Base-by-base conservation (phyloP, 2,329 filamentous ascomycete species). In the Dactylellina leptospora region DNA sequence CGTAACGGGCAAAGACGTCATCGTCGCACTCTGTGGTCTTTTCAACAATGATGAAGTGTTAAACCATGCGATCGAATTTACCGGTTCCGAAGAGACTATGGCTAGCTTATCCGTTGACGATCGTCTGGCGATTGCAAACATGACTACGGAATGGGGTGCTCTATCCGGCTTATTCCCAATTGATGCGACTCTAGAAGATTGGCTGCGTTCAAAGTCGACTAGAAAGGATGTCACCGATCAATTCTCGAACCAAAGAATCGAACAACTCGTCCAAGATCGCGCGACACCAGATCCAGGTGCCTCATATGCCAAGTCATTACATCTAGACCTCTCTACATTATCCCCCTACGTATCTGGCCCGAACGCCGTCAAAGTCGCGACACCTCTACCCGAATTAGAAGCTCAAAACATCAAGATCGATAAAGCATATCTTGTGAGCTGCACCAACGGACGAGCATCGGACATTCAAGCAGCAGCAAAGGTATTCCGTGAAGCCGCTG, bases 171-270 rank as follows among this genome's bases (percentile, higher is more conserved):
- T 91, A 0, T 97, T 96, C 80, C 93, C 93, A 0, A 89, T 96
- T 53, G 93, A 97, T 78, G 78, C 13, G 36, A 40, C 11, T 5
- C 36, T 40, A 11, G 10, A n/a, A 11, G 13, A 11, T 16, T 40
- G 36, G 36, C 18, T n/a, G 4, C 36, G 36, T 16, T 11, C 4
- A 4, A 40, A 40, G 11, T 11, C 36, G 4, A n/a, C 36, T n/a
- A n/a, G n/a, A 28, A 97, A 99, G 80, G 95, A 97, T 79, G 90
- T 96, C 10, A 97, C 97, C 75, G 86, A 97, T 23, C 91, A 92
- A 0, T 84, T 97, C 0, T 96, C 91, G 76, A 91, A 90, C 0
- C 10, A 87, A 88, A 0, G 87, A 91, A 74, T 84, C 92, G 78
- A 96, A 92, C 0, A 85, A 95, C 83, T 78, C 81, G 44, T 92